These are phyloP conservation scores for Alternaria sp. DNA, from an alignment of 2,329 filamentous ascomycete genomes.

Conservation along the genomic window DNA sequence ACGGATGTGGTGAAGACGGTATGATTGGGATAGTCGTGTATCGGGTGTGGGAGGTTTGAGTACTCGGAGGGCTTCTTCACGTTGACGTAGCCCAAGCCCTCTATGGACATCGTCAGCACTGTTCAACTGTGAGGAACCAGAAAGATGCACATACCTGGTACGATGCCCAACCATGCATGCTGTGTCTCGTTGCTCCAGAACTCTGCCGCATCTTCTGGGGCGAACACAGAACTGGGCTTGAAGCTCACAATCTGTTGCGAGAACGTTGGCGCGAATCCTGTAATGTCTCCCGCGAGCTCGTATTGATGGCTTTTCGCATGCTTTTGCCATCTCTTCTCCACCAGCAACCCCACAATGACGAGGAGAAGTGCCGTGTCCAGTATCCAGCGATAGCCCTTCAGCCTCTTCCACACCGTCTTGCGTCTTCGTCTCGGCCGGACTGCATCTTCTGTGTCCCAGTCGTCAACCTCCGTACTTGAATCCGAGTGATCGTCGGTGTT, in stretches of 20 bases:
- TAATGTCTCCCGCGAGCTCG: conserved; percentile 39
- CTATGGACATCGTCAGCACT: conserved; percentile 15
- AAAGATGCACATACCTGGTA: conserved; percentile 28
- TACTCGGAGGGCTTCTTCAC: conserved; percentile 29
- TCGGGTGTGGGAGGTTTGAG: conserved; percentile 37
- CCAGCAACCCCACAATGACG: conserved; percentile 35
- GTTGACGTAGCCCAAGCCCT: conserved; percentile 42
- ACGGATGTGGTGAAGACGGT: conserved; percentile 43
- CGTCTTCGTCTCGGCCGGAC: conserved; percentile 9
- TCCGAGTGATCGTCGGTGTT: conserved; percentile 29
- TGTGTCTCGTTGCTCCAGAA: conserved; percentile 41
- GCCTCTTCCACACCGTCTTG: conserved; percentile 17
- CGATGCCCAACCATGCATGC: conserved; percentile 40
- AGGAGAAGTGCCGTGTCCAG: conserved; percentile 38
- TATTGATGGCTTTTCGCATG: conserved; percentile 17
- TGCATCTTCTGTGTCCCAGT: conserved; percentile 26
- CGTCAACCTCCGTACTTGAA: conserved; percentile 38
- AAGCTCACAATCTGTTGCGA: conserved; percentile 41
- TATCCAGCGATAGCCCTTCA: conserved; percentile 32
- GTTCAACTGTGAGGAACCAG: background rate
- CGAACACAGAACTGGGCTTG: conserved; percentile 30
- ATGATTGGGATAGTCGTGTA: conserved; percentile 40
- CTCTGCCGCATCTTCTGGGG: conserved; percentile 35
- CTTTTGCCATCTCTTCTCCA: conserved; percentile 31
- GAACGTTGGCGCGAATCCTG: conserved; percentile 44